Percentiles rank a stretch among this genome's conserved stretches.
These are phyloP conservation scores for Alternaria incomplexa DNA, from an alignment of 2,329 filamentous ascomycete genomes.

Conservation along the genomic window DNA sequence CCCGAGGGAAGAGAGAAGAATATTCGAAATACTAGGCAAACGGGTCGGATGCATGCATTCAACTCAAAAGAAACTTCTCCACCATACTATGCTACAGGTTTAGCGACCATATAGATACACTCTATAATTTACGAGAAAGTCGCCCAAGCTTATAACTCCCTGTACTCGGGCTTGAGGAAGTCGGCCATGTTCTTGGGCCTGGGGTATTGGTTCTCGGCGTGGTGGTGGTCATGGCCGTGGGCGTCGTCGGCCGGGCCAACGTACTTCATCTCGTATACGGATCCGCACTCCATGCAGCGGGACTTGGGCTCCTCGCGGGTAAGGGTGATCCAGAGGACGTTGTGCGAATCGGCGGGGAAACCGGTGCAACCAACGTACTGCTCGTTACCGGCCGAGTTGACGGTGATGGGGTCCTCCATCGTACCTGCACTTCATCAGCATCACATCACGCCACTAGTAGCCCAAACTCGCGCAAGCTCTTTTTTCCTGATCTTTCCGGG, in stretches of 20 bases:
- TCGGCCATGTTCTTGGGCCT: constrained; percentile 93
- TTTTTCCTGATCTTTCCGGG: not conserved
- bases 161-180: constrained; percentile 94
- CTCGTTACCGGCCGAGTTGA: constrained; percentile 92
- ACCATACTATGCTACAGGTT: constrained; percentile 44
- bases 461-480: not conserved
- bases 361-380: constrained; percentile 98
- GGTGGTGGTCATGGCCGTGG: constrained; percentile 60
- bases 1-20: not conserved
- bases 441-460: constrained; percentile 6
- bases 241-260: constrained; percentile 80
- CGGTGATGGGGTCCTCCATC: constrained; percentile 81
- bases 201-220: constrained; percentile 61
- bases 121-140: constrained; percentile 19
- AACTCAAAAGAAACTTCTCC: constrained; percentile 26
- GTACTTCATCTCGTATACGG: constrained; percentile 98
- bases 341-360: constrained; percentile 88
- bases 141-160: constrained; percentile 60
- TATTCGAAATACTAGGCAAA: not conserved
- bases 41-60: not conserved
- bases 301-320: constrained; percentile 88
- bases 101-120: constrained; percentile 39
- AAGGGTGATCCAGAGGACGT: constrained; percentile 87
- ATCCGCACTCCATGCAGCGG: constrained; percentile 96
- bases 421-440: constrained; percentile 66